Evolutionary conservation across 352 stramenopile species (phyloP).

Genomic region (Phytophthora foliorum): DNA sequence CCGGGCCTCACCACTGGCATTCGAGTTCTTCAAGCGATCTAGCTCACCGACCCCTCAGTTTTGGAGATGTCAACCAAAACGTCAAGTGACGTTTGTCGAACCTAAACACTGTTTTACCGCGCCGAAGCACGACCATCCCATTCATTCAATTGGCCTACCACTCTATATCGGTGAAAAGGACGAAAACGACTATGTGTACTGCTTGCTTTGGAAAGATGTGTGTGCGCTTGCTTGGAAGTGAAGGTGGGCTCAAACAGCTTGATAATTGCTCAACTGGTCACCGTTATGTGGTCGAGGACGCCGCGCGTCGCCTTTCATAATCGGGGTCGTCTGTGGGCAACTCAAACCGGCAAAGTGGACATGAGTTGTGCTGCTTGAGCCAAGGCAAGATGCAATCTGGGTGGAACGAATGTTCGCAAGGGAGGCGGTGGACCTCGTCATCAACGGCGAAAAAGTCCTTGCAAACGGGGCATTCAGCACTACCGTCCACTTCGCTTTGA

Average conservation of each 20-base stretch:
- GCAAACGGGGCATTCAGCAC: slow-evolving; percentile 87
- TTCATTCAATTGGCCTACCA: slow-evolving; percentile 38
- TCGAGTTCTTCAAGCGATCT: background rate
- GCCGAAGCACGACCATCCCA: slow-evolving; percentile 17
- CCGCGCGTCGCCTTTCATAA: slow-evolving; percentile 71
- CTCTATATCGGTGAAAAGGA: slow-evolving; percentile 45
- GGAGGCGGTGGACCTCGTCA: slow-evolving; percentile 78
- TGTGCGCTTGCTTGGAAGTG: slow-evolving; percentile 17
- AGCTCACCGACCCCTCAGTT: slow-evolving; percentile 7
- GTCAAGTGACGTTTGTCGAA: background rate
- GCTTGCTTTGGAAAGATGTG: slow-evolving; percentile 26
- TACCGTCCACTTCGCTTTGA: slow-evolving; percentile 78
- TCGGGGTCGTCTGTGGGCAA: slow-evolving; percentile 87
- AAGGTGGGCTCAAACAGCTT: slow-evolving; percentile 9
- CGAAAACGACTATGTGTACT: slow-evolving; percentile 36
- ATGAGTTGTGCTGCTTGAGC: slow-evolving; percentile 92
- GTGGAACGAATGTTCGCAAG: slow-evolving; percentile 85
- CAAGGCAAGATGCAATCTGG: slow-evolving; percentile 89
- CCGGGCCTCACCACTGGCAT: slow-evolving; percentile 21
- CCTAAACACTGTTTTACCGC: slow-evolving; percentile 1
- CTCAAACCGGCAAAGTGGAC: slow-evolving; percentile 86
- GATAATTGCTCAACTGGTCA: slow-evolving; percentile 4
- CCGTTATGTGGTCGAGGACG: slow-evolving; percentile 32
- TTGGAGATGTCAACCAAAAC: background rate
- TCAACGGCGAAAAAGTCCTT: slow-evolving; percentile 88